A percentile compares a stretch with the other conserved stretches of the same genome.
These are phyloP conservation scores for Babesia bigemina DNA, from an alignment of 169 alveolate species.

Conservation along the genomic window DNA sequence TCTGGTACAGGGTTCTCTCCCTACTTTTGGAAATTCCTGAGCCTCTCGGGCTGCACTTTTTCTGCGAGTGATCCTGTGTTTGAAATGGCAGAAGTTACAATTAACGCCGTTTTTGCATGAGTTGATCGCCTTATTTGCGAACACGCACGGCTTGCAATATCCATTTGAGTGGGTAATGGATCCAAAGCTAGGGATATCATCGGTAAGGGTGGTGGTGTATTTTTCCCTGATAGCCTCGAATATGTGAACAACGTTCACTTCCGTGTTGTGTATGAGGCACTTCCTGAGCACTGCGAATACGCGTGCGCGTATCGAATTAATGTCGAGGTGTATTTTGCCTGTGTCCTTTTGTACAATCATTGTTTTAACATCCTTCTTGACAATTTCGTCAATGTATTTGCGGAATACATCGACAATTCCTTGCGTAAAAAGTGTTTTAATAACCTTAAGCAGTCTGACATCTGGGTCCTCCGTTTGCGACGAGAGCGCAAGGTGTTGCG, in stretches of 20 bases:
- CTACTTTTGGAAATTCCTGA: conserved; percentile 4
- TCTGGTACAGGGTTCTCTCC: not conserved
- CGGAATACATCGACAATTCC: conserved; percentile 39
- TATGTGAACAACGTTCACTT: conserved; percentile 54
- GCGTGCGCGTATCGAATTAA: conserved; percentile 41
- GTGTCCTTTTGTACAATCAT: conserved; percentile 1
- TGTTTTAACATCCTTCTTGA: conserved; percentile 22
- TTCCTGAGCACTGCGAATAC: conserved; percentile 37
- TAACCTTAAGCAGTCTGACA: conserved; percentile 39
- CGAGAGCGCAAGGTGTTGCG: not conserved
- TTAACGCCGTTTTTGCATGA: conserved; percentile 72
- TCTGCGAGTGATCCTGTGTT: conserved; percentile 67
- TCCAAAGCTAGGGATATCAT: conserved; percentile 65
- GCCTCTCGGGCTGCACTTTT: conserved; percentile 11
- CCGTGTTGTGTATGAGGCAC: conserved; percentile 43
- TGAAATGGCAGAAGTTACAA: conserved; percentile 76
- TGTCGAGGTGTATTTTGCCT: conserved; percentile 11
- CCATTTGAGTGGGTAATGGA: conserved; percentile 74
- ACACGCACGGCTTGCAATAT: conserved; percentile 80
- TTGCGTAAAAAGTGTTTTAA: conserved; percentile 47
- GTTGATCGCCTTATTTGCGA: conserved; percentile 75
- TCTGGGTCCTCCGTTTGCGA: conserved; percentile 7
- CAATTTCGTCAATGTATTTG: conserved; percentile 40
- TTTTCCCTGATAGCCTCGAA: conserved; percentile 48
- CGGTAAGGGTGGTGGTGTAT: conserved; percentile 25